phyloP scores from a whole-genome alignment of 108 stramenopile species.

The Discostella stelligeroides region DNA sequence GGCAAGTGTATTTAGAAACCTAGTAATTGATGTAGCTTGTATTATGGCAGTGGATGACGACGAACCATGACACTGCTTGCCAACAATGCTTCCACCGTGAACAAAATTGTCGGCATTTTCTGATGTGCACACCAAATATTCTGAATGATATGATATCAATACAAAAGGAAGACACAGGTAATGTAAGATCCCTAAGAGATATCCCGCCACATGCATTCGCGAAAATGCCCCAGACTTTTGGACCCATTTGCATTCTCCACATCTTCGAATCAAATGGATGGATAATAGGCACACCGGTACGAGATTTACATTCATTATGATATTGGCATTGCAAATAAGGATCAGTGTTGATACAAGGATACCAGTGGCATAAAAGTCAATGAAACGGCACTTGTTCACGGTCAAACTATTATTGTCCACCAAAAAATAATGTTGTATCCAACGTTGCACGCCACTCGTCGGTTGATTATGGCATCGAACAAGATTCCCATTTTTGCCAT shows the following conservation, averaged over 20 bases:
- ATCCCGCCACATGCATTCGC: conserved; percentile 77
- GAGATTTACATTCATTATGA: not conserved
- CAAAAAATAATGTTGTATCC: conserved; percentile 6
- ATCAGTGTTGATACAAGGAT: conserved; percentile 23
- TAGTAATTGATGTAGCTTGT: not conserved
- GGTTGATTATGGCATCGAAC: not conserved
- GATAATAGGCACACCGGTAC: conserved; percentile 23
- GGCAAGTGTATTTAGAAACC: conserved; percentile 1
- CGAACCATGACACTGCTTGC: not conserved
- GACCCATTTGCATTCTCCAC: conserved; percentile 62
- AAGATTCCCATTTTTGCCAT: not conserved
- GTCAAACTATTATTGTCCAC: conserved; percentile 4
- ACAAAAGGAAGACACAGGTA: conserved; percentile 71
- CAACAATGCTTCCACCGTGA: not conserved
- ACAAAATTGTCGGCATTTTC: not conserved
- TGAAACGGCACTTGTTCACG: conserved; percentile 45
- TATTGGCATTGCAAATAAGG: conserved; percentile 11
- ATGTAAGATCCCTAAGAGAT: conserved; percentile 63
- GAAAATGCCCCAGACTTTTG: conserved; percentile 52
- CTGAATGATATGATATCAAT: conserved; percentile 31
- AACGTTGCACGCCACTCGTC: not conserved
- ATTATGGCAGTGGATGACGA: not conserved
- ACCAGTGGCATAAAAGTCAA: conserved; percentile 60
- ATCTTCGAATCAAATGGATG: conserved; percentile 41
- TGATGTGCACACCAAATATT: not conserved